phyloP scores from a whole-genome alignment of 345 rosid species.

The Eucalyptus marginata region DNA sequence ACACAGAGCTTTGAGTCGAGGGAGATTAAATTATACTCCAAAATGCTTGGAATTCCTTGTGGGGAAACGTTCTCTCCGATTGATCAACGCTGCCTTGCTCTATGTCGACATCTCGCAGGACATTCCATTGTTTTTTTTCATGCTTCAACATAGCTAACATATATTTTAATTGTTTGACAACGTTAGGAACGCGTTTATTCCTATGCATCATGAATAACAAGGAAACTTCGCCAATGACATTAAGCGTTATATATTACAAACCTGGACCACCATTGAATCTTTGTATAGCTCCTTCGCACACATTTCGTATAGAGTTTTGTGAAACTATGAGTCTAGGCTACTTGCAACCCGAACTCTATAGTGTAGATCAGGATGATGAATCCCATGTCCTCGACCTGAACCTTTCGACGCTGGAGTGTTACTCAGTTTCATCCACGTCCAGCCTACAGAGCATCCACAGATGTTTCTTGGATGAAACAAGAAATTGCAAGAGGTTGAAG shows the following conservation, averaged over 20 bases:
- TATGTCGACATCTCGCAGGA: slow-evolving; percentile 1
- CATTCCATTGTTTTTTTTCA: background rate
- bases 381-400: background rate
- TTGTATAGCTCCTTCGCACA: background rate
- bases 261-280: background rate
- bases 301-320: background rate
- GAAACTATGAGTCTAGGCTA: background rate
- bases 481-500: background rate
- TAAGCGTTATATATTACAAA: background rate
- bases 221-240: background rate
- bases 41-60: background rate
- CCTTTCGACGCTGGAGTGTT: background rate
- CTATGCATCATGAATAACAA: background rate
- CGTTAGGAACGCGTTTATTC: background rate
- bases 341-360: background rate
- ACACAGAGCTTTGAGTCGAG: background rate
- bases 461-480: background rate
- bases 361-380: background rate
- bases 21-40: background rate
- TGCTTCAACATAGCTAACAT: background rate
- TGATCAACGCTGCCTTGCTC: slow-evolving; percentile 18
- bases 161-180: background rate
- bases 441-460: background rate
- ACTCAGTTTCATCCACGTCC: background rate
- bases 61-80: background rate